Base-by-base conservation (phyloP, 805 yeast species). In the Teunomyces lycoperdinae region DNA sequence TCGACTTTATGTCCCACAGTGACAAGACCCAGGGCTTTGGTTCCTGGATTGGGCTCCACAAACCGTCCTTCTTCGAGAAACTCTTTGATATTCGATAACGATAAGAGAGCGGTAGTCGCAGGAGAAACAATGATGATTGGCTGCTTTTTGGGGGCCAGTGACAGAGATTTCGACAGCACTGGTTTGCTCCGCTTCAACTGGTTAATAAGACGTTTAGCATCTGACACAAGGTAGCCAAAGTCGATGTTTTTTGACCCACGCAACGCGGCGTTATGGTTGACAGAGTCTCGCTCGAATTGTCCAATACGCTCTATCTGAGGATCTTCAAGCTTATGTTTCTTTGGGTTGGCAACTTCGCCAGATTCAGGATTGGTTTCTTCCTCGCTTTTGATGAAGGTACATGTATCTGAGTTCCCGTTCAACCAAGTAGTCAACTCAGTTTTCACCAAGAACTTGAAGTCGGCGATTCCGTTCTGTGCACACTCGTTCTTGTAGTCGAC, bases 381-480 rank as follows among this genome's bases (percentile, higher is more conserved):
- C 2, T 50, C 52, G 31, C 67, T 66, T 39, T 63, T 66, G 30
- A 84, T 67, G 60, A 77, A 84, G 46, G 81, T 78, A 52, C 88
- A 82, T 20, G 77, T 73, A 33, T 76, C 81, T 3, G 83, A 72
- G 16, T 80, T 74, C 3, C 96, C 96, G 50, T 77, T 78, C 44
- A 92, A 75, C 90, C 94, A 91, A 28, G 88, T 79, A 46, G 85
- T 76, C 51, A 92, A 76, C 61, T 92, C 96, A 7, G 89, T 84
- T 67, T 95, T 83, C 58, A 89, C 96, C 62, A 88, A 67, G 61
- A 92, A 91, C 48, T 88, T 83, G 61, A 92, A 79, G 52, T 88
- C 88, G 2, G 81, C 74, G 30, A 92, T 76, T 2, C 79, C 76
- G 34, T 77, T 70, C 43, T 76, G 77, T 57, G 81, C 85, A 53